Conservation (phyloP, 352 stramenopile species). For the Thalassiosira hispida region DNA sequence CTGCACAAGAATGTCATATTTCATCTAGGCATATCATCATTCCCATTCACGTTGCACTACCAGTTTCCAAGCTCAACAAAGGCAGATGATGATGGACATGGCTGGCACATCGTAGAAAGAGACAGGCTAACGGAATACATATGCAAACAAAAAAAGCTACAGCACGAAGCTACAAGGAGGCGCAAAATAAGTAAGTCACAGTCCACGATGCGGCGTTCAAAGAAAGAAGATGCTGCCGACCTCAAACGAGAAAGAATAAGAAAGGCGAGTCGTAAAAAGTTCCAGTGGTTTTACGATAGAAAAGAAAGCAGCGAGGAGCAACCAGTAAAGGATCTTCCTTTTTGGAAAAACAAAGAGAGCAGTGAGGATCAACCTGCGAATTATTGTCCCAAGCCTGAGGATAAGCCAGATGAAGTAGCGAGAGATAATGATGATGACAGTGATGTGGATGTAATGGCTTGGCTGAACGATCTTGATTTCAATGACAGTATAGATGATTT, state of each 20-base stretch:
- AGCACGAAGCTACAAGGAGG: constrained; percentile 1
- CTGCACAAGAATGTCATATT: constrained; percentile 1
- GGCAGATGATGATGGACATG: background rate
- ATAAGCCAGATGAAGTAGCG: background rate
- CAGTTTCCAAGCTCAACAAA: background rate
- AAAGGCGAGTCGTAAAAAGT: constrained; percentile 41
- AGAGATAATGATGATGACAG: constrained; percentile 8
- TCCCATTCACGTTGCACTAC: constrained; percentile 25
- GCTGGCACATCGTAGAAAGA: constrained; percentile 1
- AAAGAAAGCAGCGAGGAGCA: background rate
- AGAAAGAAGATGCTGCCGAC: constrained; percentile 18
- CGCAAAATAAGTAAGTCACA: constrained; percentile 1
- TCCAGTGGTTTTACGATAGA: constrained; percentile 49
- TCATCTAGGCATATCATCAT: constrained; percentile 7
- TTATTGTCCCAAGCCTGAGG: background rate
- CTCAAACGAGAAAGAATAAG: constrained; percentile 30
- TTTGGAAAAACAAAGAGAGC: constrained; percentile 21
- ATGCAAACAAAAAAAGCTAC: constrained; percentile 2
- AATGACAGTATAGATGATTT: constrained; percentile 17
- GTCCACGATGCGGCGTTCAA: constrained; percentile 1
- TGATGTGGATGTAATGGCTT: constrained; percentile 30
- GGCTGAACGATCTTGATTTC: constrained; percentile 30
- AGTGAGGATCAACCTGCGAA: background rate
- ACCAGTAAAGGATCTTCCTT: background rate
- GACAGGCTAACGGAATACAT: background rate